Evolutionary conservation across 2,329 filamentous ascomycete genomes (phyloP), one percentile per base, ranked within the genome.

Genomic region (Cercospora sesami): DNA sequence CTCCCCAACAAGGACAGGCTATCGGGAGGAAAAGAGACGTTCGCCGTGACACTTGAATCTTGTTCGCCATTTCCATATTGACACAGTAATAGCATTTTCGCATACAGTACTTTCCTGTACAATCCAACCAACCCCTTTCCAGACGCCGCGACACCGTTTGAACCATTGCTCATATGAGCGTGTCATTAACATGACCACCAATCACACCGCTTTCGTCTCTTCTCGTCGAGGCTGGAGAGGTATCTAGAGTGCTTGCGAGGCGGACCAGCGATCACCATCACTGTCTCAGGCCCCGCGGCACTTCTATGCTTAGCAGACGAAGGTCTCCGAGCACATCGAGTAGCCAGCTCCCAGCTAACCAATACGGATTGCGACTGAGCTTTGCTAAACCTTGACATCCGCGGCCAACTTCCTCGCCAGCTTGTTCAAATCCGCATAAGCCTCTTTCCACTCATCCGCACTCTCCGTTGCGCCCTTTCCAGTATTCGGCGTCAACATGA

Each of bases 401-500:
- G 85, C 83, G 60, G 80, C 80, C 76, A 89, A 85, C 82, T 89
- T 89, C 73, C 83, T 75, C 51, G 86, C 86, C 66, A 88, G 74
- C 81, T 88, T 88, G 70, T 84, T 81, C 74, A 90, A 77, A 71
- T 87, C 86, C 81, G 86, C 87, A 75, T 83, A 80, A 30, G 85
- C 84, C 69, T 87, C 78, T 79, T 87, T 87, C 75, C 84, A 84
- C 74, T 89, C 79, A 70, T 86, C 84, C 67, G 83, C 83, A 71
- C 83, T 82, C n/a, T 80, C 80, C 71, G 80, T 80, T 51, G 78
- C 80, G 71, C 82, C 79, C 76, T 81, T 82, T 45, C 81, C 80
- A 30, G 83, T 81, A 74, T 85, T 85, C 59, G 82, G 81, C 62
- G 81, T 81, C 60, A 90, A 88, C 93, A 99, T 96, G 75, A 97